A percentile compares a stretch with the other conserved stretches of the same genome.
phyloP scores from a whole-genome alignment of 805 yeast genomes.

The Candida adriatica region DNA sequence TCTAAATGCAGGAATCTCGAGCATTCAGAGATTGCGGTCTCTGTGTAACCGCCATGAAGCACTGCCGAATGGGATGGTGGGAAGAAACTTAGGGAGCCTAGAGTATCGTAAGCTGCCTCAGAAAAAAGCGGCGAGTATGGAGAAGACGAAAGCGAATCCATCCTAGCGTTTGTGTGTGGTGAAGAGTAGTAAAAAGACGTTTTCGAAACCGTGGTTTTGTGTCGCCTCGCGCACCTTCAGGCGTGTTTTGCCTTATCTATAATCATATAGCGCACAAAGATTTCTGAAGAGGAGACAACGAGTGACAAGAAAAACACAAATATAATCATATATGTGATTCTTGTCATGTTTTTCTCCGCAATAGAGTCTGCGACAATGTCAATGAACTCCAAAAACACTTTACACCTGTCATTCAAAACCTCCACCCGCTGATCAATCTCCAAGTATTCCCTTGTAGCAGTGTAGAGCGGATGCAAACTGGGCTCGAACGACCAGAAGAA shows the following conservation, averaged over 20 bases:
- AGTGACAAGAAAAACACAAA: constrained; percentile 74
- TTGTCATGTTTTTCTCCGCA: constrained; percentile 86
- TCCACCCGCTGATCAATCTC: constrained; percentile 94
- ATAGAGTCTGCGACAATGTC: constrained; percentile 91
- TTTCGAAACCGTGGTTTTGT: too few relatives aligned
- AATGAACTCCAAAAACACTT: constrained; percentile 87
- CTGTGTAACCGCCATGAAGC: too few relatives aligned
- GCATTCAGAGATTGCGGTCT: too few relatives aligned
- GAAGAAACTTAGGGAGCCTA: too few relatives aligned
- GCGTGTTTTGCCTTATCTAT: constrained; percentile 22
- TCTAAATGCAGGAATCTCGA: too few relatives aligned
- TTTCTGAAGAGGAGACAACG: constrained; percentile 68
- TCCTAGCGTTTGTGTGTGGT: too few relatives aligned
- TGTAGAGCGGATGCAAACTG: constrained; percentile 85
- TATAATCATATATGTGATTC: constrained; percentile 87
- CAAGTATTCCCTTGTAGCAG: constrained; percentile 82
- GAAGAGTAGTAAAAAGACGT: too few relatives aligned
- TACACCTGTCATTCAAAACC: constrained; percentile 88
- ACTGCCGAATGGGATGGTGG: too few relatives aligned
- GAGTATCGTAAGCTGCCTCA: too few relatives aligned
- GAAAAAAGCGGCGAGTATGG: too few relatives aligned
- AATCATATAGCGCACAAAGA: constrained; percentile 49
- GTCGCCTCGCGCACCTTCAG: too few relatives aligned
- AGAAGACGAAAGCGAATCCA: too few relatives aligned
- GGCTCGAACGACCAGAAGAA: constrained; percentile 97